Evolutionary conservation across 2,329 filamentous ascomycete species (phyloP).

Genomic region (Clarireedia monteithiana): DNA sequence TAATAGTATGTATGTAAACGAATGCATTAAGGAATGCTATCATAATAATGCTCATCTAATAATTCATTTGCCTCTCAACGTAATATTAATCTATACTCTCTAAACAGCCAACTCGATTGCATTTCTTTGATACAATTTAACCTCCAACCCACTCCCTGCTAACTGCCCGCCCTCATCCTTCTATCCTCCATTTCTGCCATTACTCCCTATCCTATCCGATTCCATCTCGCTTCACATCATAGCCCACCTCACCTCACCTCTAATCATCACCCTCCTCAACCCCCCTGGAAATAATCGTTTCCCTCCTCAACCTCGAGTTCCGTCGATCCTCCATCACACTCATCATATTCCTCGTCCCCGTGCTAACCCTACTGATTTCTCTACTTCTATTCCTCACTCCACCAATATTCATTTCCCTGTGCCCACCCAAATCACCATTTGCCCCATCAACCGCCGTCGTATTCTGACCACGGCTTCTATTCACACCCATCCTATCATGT

Average conservation of each 20-base stretch:
- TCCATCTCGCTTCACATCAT: background rate
- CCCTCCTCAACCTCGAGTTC: conserved; percentile 5
- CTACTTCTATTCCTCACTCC: background rate
- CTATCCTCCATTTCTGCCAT: too few relatives aligned
- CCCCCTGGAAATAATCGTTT: background rate
- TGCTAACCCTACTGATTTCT: background rate
- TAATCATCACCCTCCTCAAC: background rate
- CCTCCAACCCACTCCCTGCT: too few relatives aligned
- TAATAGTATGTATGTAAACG: too few relatives aligned
- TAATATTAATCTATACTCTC: background rate
- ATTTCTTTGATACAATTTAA: background rate
- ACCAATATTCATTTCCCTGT: conserved; percentile 15
- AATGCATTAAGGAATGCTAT: too few relatives aligned
- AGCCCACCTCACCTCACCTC: too few relatives aligned
- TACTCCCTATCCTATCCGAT: background rate
- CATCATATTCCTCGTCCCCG: background rate
- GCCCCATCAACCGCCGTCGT: conserved; percentile 8
- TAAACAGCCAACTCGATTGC: background rate
- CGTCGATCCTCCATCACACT: background rate
- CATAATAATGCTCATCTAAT: too few relatives aligned
- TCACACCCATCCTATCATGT: background rate
- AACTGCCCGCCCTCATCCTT: too few relatives aligned
- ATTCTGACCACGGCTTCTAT: conserved; percentile 7
- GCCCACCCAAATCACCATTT: conserved; percentile 17
- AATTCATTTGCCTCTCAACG: too few relatives aligned